Evolutionary conservation across 1,284 basidiomycete genomes (phyloP), one percentile per base, ranked within the genome.

Genomic region (Ceratobasidium sp.): DNA sequence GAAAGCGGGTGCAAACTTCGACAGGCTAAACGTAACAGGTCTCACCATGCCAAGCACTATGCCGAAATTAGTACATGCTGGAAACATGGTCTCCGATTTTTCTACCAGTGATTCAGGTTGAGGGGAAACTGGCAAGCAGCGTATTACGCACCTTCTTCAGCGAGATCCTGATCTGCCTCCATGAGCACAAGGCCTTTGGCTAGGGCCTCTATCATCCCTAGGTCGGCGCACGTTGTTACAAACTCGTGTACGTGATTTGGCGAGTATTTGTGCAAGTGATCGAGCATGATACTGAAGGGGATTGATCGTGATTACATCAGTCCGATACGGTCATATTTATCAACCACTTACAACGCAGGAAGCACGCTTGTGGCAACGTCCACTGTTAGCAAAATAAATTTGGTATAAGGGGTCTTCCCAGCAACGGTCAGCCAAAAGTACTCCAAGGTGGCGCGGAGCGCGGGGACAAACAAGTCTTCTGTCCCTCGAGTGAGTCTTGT

Each of bases 261-360:
- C 39, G 15, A 23, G 26, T 49, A 23, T 49, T 53, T 10, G 15
- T 26, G 5, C n/a, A 69, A 26, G 49, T 69, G 67, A 15, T 69
- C 46, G 6, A 69, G 46, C 67, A 69, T 69, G n/a, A 53, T 26
- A 26, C 67, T 69, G n/a, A 18, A n/a, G 10, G n/a, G 13, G 20
- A 51, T 69, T 33, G 12, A 33, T 60, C 2, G 26, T 10, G 39
- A n/a, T 18, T 56, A 60, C 33, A 33, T 33, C 33, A 33, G 33
- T 4, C 20, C 7, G 39, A 33, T 5, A 12, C 23, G 4, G n/a
- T 33, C 12, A 51, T 28, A 9, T 28, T 26, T 13, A 13, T 6
- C 6, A 28, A 26, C 44, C 53, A n/a, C 15, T 44, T 49, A 46
- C 39, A 20, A 23, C 9, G 49, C 18, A 9, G 26, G 20, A 15